These are phyloP conservation scores for Ophiostoma australiae DNA, from an alignment of 2,329 filamentous ascomycete species.

Conservation along the genomic window DNA sequence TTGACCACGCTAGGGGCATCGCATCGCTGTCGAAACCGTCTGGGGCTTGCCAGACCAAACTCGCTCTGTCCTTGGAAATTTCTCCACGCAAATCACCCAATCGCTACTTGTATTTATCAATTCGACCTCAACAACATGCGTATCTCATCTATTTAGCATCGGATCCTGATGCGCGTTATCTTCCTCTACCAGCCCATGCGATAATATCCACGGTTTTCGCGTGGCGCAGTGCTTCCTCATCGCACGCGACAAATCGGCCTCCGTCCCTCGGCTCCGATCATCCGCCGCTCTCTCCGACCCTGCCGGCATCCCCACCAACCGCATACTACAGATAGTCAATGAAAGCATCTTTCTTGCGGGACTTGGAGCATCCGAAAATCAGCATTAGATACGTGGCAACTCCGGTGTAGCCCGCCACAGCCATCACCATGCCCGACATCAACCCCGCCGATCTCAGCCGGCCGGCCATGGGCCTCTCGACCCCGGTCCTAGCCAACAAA, in stretches of 20 bases:
- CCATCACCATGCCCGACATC: slow-evolving; percentile 57
- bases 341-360: background rate
- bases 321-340: background rate
- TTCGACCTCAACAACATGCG: slow-evolving; percentile 38
- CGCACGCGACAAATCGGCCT: slow-evolving; percentile 42
- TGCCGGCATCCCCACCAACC: slow-evolving; percentile 10
- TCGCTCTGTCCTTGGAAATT: slow-evolving; percentile 19
- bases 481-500: slow-evolving; percentile 55
- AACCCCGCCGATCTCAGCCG: slow-evolving; percentile 65
- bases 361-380: background rate
- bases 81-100: slow-evolving; percentile 17
- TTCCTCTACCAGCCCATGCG: slow-evolving; percentile 38
- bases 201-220: slow-evolving; percentile 41
- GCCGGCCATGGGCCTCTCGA: slow-evolving; percentile 53
- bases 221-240: slow-evolving; percentile 43
- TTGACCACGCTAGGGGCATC: slow-evolving; percentile 3
- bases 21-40: slow-evolving; percentile 3
- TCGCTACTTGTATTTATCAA: slow-evolving; percentile 19
- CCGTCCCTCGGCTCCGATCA: slow-evolving; percentile 14
- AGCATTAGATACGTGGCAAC: background rate
- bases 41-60: slow-evolving; percentile 14
- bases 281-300: slow-evolving; percentile 15
- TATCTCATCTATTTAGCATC: slow-evolving; percentile 42
- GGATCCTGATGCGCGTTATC: slow-evolving; percentile 41
- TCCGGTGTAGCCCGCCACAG: slow-evolving; percentile 6